A percentile compares a stretch with the other conserved stretches of the same genome.
These are phyloP conservation scores for Chlamydomonas incerta DNA, from an alignment of 139 green algal genomes.

Conservation along the genomic window DNA sequence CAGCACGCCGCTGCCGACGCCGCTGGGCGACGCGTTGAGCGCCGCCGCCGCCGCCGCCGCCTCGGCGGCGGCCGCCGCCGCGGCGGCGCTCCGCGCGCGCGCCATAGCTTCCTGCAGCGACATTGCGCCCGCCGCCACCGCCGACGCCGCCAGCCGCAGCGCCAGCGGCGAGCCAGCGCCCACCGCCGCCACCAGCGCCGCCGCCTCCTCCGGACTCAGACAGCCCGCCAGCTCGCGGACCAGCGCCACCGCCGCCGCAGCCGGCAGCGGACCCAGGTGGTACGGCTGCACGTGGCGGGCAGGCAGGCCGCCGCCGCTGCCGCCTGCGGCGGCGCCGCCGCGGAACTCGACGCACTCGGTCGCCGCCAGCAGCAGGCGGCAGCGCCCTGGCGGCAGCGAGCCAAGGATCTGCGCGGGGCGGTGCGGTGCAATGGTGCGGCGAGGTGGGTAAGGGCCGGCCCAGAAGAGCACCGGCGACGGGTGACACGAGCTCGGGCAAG, in stretches of 20 bases:
- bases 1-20: background rate
- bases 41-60: background rate
- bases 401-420: too few relatives aligned
- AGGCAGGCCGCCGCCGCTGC: background rate
- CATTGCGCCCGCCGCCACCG: slow-evolving; percentile 2
- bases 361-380: too few relatives aligned
- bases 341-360: too few relatives aligned
- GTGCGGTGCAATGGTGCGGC: too few relatives aligned
- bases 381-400: too few relatives aligned
- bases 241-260: slow-evolving; percentile 18
- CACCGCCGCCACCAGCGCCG: slow-evolving; percentile 4
- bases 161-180: background rate
- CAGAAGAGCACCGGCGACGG: too few relatives aligned
- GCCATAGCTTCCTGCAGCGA: slow-evolving; percentile 13
- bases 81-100: slow-evolving; percentile 9
- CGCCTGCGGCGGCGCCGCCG: too few relatives aligned
- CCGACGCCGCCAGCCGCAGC: slow-evolving; percentile 29
- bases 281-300: slow-evolving; percentile 15
- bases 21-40: background rate
- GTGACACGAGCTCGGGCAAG: too few relatives aligned
- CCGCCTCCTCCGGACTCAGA: slow-evolving; percentile 24
- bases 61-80: background rate
- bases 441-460: too few relatives aligned
- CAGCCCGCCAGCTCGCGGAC: slow-evolving; percentile 18
- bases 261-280: slow-evolving; percentile 18